Percentiles rank a stretch among this genome's conserved stretches.
These are phyloP conservation scores for Aspergillus sp. DNA, from an alignment of 2,329 filamentous ascomycete species.

Conservation along the genomic window DNA sequence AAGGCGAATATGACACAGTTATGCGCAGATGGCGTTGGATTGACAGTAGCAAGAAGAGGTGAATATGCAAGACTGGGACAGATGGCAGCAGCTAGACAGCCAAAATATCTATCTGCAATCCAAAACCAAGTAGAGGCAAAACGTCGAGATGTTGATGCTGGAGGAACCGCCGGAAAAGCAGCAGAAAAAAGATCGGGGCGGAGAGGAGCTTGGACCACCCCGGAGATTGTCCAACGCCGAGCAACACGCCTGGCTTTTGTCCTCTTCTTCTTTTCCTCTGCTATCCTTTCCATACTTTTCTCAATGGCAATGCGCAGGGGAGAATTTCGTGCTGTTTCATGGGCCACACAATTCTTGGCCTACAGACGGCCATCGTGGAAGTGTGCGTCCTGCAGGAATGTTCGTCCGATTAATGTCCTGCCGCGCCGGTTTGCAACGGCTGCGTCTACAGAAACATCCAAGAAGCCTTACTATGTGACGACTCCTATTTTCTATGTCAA, in stretches of 20 bases:
- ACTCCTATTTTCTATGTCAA: slow-evolving; percentile 99
- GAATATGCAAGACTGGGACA: no score
- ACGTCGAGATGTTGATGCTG: no score
- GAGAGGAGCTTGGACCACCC: slow-evolving; percentile 31
- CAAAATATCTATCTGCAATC: no score
- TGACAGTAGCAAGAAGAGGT: no score
- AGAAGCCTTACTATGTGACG: slow-evolving; percentile 90
- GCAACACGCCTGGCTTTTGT: slow-evolving; percentile 13
- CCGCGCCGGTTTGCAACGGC: slow-evolving; percentile 27
- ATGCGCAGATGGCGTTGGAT: no score
- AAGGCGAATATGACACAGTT: no score
- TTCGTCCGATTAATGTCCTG: slow-evolving; percentile 11
- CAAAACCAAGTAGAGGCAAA: no score
- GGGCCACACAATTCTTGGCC: slow-evolving; percentile 22
- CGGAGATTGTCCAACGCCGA: slow-evolving; percentile 22
- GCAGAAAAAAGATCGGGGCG: slow-evolving; percentile 3
- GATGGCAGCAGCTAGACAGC: no score
- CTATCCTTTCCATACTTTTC: not conserved
- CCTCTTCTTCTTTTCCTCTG: not conserved
- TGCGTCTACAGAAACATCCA: slow-evolving; percentile 14
- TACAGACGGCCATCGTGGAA: slow-evolving; percentile 21
- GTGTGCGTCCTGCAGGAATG: slow-evolving; percentile 24
- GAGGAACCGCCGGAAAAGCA: not conserved
- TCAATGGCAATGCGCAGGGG: slow-evolving; percentile 24
- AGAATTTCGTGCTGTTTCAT: slow-evolving; percentile 25